These are phyloP conservation scores for Alternaria gaisen DNA, from an alignment of 2,329 filamentous ascomycete genomes.

Conservation along the genomic window DNA sequence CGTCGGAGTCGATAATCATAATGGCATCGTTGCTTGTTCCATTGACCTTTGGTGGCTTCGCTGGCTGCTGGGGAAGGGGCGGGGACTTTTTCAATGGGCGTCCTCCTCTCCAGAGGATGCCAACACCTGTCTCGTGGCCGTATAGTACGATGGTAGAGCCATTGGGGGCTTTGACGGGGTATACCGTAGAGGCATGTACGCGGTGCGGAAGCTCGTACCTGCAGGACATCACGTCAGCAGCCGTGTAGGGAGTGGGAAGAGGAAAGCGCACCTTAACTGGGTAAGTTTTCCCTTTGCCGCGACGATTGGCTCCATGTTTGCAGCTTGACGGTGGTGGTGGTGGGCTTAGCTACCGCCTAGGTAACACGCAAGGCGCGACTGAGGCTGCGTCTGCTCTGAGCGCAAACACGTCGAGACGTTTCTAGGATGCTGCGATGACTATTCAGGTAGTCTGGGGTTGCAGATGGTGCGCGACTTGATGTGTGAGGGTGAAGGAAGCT, in stretches of 20 bases:
- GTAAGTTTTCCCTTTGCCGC: conserved; percentile 43
- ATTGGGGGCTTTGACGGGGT: conserved; percentile 67
- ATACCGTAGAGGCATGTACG: conserved; percentile 64
- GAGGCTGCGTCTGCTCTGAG: not conserved
- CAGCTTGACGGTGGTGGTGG: conserved; percentile 6
- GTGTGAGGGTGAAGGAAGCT: conserved; percentile 17
- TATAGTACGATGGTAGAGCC: conserved; percentile 69
- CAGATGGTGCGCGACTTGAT: conserved; percentile 1
- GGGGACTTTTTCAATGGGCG: conserved; percentile 54
- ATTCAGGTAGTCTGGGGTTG: not conserved
- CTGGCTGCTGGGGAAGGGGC: conserved; percentile 36
- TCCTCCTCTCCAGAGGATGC: conserved; percentile 69
- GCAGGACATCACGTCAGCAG: conserved; percentile 18
- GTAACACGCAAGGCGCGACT: not conserved
- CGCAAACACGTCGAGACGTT: not conserved
- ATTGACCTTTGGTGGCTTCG: conserved; percentile 52
- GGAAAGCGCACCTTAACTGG: conserved; percentile 40
- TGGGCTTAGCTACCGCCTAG: not conserved
- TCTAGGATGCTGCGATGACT: not conserved
- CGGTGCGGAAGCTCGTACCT: conserved; percentile 70
- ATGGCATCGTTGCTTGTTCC: conserved; percentile 56
- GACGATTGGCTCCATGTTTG: conserved; percentile 77
- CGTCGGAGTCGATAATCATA: conserved; percentile 66
- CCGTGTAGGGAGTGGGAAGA: not conserved
- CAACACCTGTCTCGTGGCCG: conserved; percentile 66